Base-by-base conservation (phyloP, 352 stramenopile species). In the Globisporangium uncinulatum region DNA sequence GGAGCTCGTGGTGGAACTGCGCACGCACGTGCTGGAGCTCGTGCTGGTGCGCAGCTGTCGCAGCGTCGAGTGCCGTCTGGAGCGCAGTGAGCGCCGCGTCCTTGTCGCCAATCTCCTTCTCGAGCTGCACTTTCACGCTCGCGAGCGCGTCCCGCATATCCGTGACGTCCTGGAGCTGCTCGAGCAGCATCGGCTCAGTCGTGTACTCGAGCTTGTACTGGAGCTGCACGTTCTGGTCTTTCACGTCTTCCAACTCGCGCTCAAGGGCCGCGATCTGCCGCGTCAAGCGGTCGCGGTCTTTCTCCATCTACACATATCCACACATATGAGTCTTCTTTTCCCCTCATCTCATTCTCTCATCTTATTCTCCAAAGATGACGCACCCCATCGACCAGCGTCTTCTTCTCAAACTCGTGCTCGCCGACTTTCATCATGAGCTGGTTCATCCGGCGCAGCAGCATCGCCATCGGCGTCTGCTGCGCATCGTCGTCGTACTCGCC, bases 381-480 rank as follows among this genome's bases (percentile, higher is more conserved):
- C 56, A 86, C 76, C 62, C 73, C 67, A 43, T 90, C 78, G 44
- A 92, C 81, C 24, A 93, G 76, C 62, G 71, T 88, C 60, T 89
- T 90, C 72, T 93, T 93, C 65, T 93, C 83, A 46, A 92, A 93
- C 61, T 93, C 83, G 71, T 92, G 83, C 57, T 93, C 81, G 49
- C 83, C 83, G 10, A 83, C 81, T 59, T 89, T 86, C 50, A 93
- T 67, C 81, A 92, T 91, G n/a, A 93, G 68, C 42, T 77, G 71
- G 63, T 93, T 93, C 53, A 93, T 71, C 41, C 83, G 69, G 43
- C 85, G 86, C 14, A 93, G 63, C 53, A 93, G 65, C 83, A 93
- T 92, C 8, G 68, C 52, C 73, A 93, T 89, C 3, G 82, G 57
- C 21, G 71, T 74, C 49, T 86, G 52, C 51, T 76, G 54, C 5